These are phyloP conservation scores for Cornus controversa DNA, from an alignment of 148 eudicot species.

Conservation along the genomic window DNA sequence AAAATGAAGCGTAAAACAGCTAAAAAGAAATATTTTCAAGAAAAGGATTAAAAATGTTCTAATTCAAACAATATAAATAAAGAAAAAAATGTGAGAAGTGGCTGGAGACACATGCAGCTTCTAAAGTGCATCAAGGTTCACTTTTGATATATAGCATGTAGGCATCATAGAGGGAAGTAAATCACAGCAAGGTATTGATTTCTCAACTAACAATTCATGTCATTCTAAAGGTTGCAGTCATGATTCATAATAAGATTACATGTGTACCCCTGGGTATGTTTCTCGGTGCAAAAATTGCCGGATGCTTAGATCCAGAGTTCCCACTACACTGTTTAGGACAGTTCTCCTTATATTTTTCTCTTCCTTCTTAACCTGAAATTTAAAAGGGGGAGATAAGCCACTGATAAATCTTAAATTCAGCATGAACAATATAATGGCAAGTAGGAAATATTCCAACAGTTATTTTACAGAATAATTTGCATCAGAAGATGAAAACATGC, in stretches of 20 bases:
- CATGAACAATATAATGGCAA: not conserved
- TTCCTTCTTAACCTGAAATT: conserved; percentile 64
- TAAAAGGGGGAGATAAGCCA: conserved; percentile 6
- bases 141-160: not conserved
- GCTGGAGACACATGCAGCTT: not conserved
- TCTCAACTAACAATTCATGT: not conserved
- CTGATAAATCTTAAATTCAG: not conserved
- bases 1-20: no score
- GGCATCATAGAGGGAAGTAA: not conserved
- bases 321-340: conserved; percentile 77
- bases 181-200: not conserved
- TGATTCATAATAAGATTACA: conserved; percentile 3
- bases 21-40: not conserved
- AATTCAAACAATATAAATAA: not conserved
- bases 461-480: not conserved
- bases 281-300: conserved; percentile 66
- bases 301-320: conserved; percentile 76
- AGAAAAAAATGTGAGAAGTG: not conserved
- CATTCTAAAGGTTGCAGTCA: conserved; percentile 1
- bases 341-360: conserved; percentile 65
- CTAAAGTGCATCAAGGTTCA: not conserved
- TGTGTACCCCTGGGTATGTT: conserved; percentile 73
- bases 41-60: not conserved
- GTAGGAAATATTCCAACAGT: not conserved
- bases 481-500: not conserved